Evolutionary conservation across 2,329 filamentous ascomycete species (phyloP).

Genomic region (Botrytis galanthina): DNA sequence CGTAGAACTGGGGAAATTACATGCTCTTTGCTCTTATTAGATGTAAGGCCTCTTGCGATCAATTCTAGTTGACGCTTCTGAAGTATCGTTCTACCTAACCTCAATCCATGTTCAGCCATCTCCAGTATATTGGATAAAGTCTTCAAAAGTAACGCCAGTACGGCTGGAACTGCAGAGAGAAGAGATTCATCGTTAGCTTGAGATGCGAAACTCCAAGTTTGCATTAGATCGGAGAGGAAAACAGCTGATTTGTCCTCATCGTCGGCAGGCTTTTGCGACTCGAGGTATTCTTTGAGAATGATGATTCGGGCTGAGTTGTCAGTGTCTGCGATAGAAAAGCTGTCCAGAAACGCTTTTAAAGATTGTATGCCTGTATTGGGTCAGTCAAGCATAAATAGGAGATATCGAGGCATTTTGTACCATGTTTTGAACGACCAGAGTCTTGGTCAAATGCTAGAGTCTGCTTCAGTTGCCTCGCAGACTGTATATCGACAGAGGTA

Average conservation of each 20-base stretch:
- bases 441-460: conserved; percentile 72
- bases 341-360: conserved; percentile 70
- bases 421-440: conserved; percentile 63
- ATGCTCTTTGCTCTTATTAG: conserved; percentile 79
- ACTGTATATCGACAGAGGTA: conserved; percentile 54
- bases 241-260: conserved; percentile 56
- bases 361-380: conserved; percentile 58
- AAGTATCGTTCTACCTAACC: conserved; percentile 77
- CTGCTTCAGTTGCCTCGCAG: conserved; percentile 64
- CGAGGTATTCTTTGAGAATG: conserved; percentile 70
- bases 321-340: conserved; percentile 53
- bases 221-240: conserved; percentile 76
- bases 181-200: conserved; percentile 78
- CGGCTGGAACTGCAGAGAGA: conserved; percentile 75
- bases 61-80: conserved; percentile 79
- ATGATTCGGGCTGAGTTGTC: conserved; percentile 49
- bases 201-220: conserved; percentile 82
- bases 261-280: conserved; percentile 50
- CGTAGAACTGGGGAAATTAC: conserved; percentile 86
- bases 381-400: not conserved
- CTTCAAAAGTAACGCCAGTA: conserved; percentile 78
- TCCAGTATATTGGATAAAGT: conserved; percentile 72
- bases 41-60: conserved; percentile 73
- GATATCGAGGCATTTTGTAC: conserved; percentile 40
- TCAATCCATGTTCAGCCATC: conserved; percentile 70